These are phyloP conservation scores for Beauveria rudraprayagi DNA, from an alignment of 2,329 filamentous ascomycete genomes.

Conservation along the genomic window DNA sequence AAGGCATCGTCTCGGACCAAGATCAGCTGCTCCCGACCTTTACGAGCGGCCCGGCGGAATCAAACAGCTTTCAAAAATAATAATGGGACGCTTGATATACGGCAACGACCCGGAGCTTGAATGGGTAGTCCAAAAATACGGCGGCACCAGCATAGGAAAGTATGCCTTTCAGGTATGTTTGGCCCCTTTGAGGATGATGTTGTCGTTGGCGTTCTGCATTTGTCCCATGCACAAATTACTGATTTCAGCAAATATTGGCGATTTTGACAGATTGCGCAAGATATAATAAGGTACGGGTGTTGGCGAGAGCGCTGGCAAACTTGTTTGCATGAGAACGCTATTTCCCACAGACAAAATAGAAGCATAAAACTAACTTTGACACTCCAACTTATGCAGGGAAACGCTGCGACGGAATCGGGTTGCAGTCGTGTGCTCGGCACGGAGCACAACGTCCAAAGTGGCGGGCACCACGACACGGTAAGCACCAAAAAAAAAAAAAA, in stretches of 20 bases:
- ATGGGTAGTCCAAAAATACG: slow-evolving; percentile 2
- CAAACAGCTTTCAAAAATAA: neutral
- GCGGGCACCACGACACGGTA: slow-evolving; percentile 1
- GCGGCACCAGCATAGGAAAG: slow-evolving; percentile 8
- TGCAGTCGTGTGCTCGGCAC: slow-evolving; percentile 5
- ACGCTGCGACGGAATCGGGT: neutral
- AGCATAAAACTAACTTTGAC: slow-evolving; percentile 8
- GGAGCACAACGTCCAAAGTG: neutral
- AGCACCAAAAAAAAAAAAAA: neutral
- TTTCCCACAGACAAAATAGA: neutral
- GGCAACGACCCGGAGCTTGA: neutral
- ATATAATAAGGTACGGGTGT: neutral
- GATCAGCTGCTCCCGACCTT: no score
- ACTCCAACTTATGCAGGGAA: neutral
- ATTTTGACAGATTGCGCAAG: neutral
- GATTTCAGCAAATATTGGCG: neutral
- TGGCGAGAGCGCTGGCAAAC: neutral
- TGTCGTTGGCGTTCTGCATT: no score
- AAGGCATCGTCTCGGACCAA: no score
- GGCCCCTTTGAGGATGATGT: no score
- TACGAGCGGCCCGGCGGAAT: neutral
- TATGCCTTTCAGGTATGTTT: neutral
- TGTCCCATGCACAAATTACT: neutral
- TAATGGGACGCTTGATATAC: neutral
- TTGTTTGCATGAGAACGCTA: neutral